phyloP scores from a whole-genome alignment of 108 stramenopile species.

The Cyclotella cryptica region DNA sequence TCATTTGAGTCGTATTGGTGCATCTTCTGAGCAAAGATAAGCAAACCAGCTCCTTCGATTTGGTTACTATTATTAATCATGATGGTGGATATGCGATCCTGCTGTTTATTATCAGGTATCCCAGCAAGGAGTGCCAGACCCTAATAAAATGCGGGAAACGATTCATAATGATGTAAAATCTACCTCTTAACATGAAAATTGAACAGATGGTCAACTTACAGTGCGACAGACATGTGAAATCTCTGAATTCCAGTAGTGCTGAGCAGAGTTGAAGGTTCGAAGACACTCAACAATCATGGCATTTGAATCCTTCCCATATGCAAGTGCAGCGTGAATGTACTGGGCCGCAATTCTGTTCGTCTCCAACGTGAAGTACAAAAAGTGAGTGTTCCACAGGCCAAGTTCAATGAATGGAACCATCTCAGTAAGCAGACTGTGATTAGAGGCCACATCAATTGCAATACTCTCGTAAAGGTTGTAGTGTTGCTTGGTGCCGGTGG shows the following conservation, averaged over 20 bases:
- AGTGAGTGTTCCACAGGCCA: slow-evolving; percentile 44
- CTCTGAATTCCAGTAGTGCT: slow-evolving; percentile 62
- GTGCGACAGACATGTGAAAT: slow-evolving; percentile 39
- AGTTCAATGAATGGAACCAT: slow-evolving; percentile 57
- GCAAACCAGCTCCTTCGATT: slow-evolving; percentile 60
- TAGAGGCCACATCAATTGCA: slow-evolving; percentile 65
- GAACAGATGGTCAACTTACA: slow-evolving; percentile 24
- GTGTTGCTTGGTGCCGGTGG: slow-evolving; percentile 30
- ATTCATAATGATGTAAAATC: neutral
- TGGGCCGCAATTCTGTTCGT: slow-evolving; percentile 60
- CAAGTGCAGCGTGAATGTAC: slow-evolving; percentile 67
- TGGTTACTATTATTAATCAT: slow-evolving; percentile 55
- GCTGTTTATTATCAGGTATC: slow-evolving; percentile 70
- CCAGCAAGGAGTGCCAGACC: slow-evolving; percentile 52
- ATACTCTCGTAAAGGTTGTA: slow-evolving; percentile 65
- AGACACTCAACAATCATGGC: slow-evolving; percentile 56
- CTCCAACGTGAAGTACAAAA: slow-evolving; percentile 38
- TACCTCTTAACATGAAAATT: neutral
- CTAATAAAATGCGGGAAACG: slow-evolving; percentile 4
- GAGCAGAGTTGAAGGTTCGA: slow-evolving; percentile 51
- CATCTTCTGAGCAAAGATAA: slow-evolving; percentile 37
- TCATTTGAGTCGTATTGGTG: slow-evolving; percentile 52
- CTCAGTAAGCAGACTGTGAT: slow-evolving; percentile 21
- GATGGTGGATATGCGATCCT: slow-evolving; percentile 61
- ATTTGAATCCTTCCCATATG: slow-evolving; percentile 42